Conservation (phyloP, 768 basidiomycete species). For the Brasilioporus rufonigricans region DNA sequence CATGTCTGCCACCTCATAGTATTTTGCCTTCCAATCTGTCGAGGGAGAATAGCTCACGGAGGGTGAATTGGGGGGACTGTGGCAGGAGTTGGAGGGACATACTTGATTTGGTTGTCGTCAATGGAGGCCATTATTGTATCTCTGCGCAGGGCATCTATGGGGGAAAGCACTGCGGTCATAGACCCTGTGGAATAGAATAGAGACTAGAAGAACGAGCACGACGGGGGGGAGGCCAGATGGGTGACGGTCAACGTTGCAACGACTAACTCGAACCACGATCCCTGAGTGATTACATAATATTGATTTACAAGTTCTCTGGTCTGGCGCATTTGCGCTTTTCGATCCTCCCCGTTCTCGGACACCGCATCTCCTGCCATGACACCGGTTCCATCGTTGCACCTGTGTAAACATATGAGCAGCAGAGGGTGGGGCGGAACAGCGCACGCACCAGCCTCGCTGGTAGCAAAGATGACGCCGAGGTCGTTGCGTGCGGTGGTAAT, state of each 20-base stretch:
- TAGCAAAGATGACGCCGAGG: conserved; percentile 88
- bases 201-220: conserved; percentile 20
- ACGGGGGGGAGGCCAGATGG: neutral
- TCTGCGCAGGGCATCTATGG: conserved; percentile 57
- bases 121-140: conserved; percentile 55
- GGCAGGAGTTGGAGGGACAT: conserved; percentile 19
- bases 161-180: conserved; percentile 67
- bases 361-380: conserved; percentile 91
- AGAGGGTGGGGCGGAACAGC: neutral
- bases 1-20: conserved; percentile 81
- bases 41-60: conserved; percentile 51
- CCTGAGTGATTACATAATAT: conserved; percentile 22
- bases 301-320: conserved; percentile 57
- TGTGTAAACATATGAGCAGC: conserved; percentile 26
- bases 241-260: conserved; percentile 12
- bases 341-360: conserved; percentile 72
- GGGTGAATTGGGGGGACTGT: conserved; percentile 18
- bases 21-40: conserved; percentile 76
- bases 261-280: conserved; percentile 13
- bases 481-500: conserved; percentile 89
- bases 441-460: conserved; percentile 74
- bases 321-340: conserved; percentile 88
- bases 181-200: conserved; percentile 19
- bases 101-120: conserved; percentile 68
- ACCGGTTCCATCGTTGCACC: conserved; percentile 82